Conservation (phyloP, 768 basidiomycete genomes). For the Crucibulum laeve region DNA sequence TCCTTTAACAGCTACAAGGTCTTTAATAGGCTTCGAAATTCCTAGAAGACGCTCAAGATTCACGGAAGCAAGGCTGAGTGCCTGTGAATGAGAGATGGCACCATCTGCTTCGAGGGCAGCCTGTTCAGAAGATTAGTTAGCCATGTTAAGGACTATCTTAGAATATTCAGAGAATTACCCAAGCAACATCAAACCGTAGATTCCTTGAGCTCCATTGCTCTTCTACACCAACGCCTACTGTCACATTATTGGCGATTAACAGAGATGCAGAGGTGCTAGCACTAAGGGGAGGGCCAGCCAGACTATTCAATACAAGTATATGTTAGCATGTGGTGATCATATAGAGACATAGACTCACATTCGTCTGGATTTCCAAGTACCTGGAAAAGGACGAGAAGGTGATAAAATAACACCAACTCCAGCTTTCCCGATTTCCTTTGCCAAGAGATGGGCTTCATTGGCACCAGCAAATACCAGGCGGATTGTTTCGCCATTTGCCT, state of each 20-base stretch:
- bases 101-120: conserved; percentile 25
- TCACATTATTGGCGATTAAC: conserved; percentile 62
- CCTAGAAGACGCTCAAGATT: conserved; percentile 42
- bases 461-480: conserved; percentile 53
- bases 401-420: conserved; percentile 67
- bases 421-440: conserved; percentile 64
- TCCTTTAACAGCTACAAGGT: conserved; percentile 31
- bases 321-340: not conserved
- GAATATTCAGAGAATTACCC: conserved; percentile 42
- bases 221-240: conserved; percentile 57
- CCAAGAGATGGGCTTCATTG: conserved; percentile 68
- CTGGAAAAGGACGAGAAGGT: conserved; percentile 67
- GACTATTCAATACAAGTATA: conserved; percentile 15
- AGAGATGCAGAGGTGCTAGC: conserved; percentile 49
- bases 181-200: conserved; percentile 70
- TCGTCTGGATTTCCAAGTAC: conserved; percentile 57
- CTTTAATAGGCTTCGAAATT: conserved; percentile 24
- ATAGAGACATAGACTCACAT: conserved; percentile 36
- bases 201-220: conserved; percentile 60
- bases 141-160: not conserved
- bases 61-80: conserved; percentile 33
- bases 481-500: conserved; percentile 31
- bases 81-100: conserved; percentile 23
- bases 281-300: conserved; percentile 39
- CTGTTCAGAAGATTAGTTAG: conserved; percentile 10